phyloP scores from a whole-genome alignment of 768 basidiomycete species.

The Trametopsis cervina region DNA sequence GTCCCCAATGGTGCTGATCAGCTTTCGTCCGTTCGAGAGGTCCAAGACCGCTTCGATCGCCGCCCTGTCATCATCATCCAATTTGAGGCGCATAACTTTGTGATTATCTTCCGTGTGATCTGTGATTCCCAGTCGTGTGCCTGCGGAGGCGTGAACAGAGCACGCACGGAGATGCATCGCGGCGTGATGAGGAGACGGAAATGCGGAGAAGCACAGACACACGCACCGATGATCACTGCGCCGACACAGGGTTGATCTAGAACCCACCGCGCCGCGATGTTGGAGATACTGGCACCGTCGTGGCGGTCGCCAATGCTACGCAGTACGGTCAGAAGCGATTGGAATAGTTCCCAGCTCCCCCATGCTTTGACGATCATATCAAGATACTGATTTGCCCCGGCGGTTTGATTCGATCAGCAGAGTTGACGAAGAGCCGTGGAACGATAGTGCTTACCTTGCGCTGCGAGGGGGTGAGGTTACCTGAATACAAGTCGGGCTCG shows the following conservation, averaged over 20 bases:
- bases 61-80: constrained; percentile 49
- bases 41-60: constrained; percentile 59
- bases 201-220: not conserved
- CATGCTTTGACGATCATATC: constrained; percentile 77
- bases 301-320: constrained; percentile 62
- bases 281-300: constrained; percentile 60
- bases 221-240: constrained; percentile 69
- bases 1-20: constrained; percentile 70
- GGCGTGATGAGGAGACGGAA: not conserved
- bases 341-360: constrained; percentile 76
- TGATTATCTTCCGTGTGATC: constrained; percentile 69
- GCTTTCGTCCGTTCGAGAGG: constrained; percentile 50
- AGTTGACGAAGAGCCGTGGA: not conserved
- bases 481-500: constrained; percentile 67
- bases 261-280: constrained; percentile 78
- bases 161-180: not conserved
- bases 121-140: constrained; percentile 66
- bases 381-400: constrained; percentile 65
- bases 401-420: no score
- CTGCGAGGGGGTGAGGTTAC: constrained; percentile 70
- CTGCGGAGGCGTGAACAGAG: constrained; percentile 27
- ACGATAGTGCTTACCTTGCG: constrained; percentile 50
- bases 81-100: constrained; percentile 49
- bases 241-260: constrained; percentile 73
- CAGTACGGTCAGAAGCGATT: constrained; percentile 51